Conservation (phyloP, 2,329 filamentous ascomycete species). For the Talaromyces piceae region DNA sequence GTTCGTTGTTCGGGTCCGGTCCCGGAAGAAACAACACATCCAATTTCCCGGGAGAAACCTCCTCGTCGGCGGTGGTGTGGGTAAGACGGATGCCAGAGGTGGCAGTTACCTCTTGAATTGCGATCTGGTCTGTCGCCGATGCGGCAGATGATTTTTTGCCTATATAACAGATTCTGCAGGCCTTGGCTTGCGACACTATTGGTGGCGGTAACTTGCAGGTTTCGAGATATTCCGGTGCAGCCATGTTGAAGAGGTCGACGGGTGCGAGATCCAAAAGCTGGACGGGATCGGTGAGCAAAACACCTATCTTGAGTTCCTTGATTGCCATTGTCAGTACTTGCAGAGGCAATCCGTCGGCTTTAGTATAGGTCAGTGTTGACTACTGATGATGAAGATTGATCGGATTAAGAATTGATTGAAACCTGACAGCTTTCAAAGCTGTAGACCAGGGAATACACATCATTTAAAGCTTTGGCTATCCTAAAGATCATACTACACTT, state of each 20-base stretch:
- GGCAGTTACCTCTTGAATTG: slow-evolving; percentile 19
- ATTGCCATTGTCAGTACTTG: background rate
- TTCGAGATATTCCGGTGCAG: slow-evolving; percentile 18
- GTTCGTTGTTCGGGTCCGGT: slow-evolving; percentile 24
- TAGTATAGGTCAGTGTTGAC: too few relatives aligned
- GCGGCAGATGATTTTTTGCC: slow-evolving; percentile 12
- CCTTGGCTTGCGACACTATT: slow-evolving; percentile 20
- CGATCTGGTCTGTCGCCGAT: background rate
- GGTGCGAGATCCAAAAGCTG: slow-evolving; percentile 23
- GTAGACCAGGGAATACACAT: too few relatives aligned
- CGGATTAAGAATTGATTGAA: too few relatives aligned
- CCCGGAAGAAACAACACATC: slow-evolving; percentile 33
- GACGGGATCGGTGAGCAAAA: background rate
- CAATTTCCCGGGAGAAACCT: slow-evolving; percentile 28
- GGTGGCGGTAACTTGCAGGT: slow-evolving; percentile 26
- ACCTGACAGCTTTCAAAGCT: too few relatives aligned
- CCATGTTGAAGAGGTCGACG: slow-evolving; percentile 34
- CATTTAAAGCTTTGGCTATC: too few relatives aligned
- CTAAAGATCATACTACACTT: too few relatives aligned
- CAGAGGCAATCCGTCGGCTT: too few relatives aligned
- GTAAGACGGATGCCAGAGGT: slow-evolving; percentile 23
- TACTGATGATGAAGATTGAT: too few relatives aligned
- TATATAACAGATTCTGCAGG: slow-evolving; percentile 27
- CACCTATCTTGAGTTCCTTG: background rate
- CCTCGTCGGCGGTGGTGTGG: slow-evolving; percentile 17